A percentile compares a stretch with the other conserved stretches of the same genome.
These are phyloP conservation scores for Hirsutella rhossiliensis DNA, from an alignment of 2,329 filamentous ascomycete species.

Conservation along the genomic window DNA sequence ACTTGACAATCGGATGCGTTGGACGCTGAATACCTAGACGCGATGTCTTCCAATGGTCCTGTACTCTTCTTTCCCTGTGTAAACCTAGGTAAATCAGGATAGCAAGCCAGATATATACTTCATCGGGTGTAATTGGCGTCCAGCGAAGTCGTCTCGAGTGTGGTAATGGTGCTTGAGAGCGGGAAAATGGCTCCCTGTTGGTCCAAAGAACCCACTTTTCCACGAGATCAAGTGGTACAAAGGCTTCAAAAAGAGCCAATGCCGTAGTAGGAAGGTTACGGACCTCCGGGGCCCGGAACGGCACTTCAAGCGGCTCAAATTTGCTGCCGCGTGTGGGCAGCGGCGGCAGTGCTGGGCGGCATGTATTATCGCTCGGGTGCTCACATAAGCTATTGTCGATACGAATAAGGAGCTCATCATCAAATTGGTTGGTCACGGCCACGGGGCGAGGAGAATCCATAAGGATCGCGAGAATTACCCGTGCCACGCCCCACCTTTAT, in stretches of 20 bases:
- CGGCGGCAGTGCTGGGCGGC: no score
- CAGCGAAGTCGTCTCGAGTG: neutral
- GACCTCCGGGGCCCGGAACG: neutral
- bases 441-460: neutral
- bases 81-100: neutral
- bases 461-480: neutral
- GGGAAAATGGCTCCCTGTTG: neutral
- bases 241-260: no score
- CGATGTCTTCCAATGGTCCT: neutral
- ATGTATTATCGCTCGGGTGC: no score
- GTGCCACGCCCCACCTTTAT: no score
- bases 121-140: neutral
- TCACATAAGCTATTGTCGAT: neutral
- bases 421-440: neutral
- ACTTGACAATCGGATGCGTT: no score
- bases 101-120: neutral
- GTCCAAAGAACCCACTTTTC: neutral
- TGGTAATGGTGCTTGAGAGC: neutral
- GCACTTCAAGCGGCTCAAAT: neutral
- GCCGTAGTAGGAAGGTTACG: no score
- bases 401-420: neutral
- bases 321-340: no score
- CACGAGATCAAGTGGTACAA: neutral
- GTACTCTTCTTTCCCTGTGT: neutral
- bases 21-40: neutral